Conservation (phyloP, 345 rosid genomes). For the Pistacia integerrima region DNA sequence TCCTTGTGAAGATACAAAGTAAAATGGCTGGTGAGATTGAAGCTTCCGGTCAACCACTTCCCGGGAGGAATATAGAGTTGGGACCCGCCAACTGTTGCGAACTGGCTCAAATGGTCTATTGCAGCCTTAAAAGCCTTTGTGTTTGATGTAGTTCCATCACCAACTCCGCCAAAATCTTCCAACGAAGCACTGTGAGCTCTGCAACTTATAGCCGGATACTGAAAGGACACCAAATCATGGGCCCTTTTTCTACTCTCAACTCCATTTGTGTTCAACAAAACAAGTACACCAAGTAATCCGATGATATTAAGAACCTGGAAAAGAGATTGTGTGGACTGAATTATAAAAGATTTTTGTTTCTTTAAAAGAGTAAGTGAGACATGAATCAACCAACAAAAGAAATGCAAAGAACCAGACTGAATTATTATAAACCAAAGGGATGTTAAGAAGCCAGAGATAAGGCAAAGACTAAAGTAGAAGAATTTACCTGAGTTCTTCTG, state of each 20-base stretch:
- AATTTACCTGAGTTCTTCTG: constrained; percentile 20
- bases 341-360: no score
- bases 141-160: constrained; percentile 77
- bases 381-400: not conserved
- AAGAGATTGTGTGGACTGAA: not conserved
- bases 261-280: constrained; percentile 29
- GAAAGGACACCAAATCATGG: constrained; percentile 24
- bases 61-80: constrained; percentile 83
- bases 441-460: not conserved
- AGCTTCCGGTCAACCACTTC: constrained; percentile 88
- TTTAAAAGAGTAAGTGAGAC: no score
- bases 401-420: not conserved
- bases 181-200: constrained; percentile 73
- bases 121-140: constrained; percentile 74
- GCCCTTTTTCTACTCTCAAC: constrained; percentile 35
- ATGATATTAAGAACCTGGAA: constrained; percentile 28
- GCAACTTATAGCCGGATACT: constrained; percentile 59
- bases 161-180: constrained; percentile 83
- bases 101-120: constrained; percentile 56
- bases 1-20: constrained; percentile 76
- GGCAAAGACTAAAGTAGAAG: not conserved
- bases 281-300: constrained; percentile 17
- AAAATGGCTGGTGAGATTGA: constrained; percentile 88
- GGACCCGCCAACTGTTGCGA: constrained; percentile 62
- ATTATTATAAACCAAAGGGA: no score